Evolutionary conservation across 768 basidiomycete species (phyloP).

Genomic region (Agrocybe pediades): DNA sequence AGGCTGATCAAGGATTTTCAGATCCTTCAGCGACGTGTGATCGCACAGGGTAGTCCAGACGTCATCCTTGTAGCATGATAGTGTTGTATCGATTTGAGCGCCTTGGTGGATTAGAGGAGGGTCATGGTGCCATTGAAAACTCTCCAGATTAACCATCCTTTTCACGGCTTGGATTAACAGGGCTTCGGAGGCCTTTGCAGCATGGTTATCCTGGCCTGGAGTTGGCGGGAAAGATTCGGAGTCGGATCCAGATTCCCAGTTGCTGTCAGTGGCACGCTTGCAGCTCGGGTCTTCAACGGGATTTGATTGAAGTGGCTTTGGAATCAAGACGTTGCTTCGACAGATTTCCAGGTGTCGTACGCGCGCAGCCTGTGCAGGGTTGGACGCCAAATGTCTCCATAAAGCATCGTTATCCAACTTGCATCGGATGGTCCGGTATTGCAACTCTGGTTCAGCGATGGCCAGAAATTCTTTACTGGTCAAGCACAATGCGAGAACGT

Average conservation of each 20-base stretch:
- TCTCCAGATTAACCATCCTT: constrained; percentile 15
- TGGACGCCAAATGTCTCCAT: constrained; percentile 19
- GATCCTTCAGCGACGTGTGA: constrained; percentile 10
- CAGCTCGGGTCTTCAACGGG: too few relatives aligned
- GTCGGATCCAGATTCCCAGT: background rate
- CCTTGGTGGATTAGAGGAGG: constrained; percentile 19
- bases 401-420: constrained; percentile 15
- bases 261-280: too few relatives aligned
- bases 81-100: constrained; percentile 7
- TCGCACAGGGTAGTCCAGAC: constrained; percentile 21
- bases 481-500: constrained; percentile 11
- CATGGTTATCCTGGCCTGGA: background rate
- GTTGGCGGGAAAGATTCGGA: background rate
- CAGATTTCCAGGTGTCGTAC: constrained; percentile 18
- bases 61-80: constrained; percentile 12
- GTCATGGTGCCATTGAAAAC: constrained; percentile 19
- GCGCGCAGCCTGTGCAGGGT: constrained; percentile 13
- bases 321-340: constrained; percentile 1
- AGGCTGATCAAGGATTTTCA: constrained; percentile 15
- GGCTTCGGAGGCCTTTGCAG: constrained; percentile 7
- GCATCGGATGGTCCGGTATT: constrained; percentile 18
- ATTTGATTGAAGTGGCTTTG: constrained; percentile 1
- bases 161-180: constrained; percentile 17
- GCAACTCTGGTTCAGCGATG: constrained; percentile 9
- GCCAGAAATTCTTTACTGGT: constrained; percentile 12